These are phyloP conservation scores for Deakozyma indianensis DNA, from an alignment of 805 yeast genomes.

Conservation along the genomic window DNA sequence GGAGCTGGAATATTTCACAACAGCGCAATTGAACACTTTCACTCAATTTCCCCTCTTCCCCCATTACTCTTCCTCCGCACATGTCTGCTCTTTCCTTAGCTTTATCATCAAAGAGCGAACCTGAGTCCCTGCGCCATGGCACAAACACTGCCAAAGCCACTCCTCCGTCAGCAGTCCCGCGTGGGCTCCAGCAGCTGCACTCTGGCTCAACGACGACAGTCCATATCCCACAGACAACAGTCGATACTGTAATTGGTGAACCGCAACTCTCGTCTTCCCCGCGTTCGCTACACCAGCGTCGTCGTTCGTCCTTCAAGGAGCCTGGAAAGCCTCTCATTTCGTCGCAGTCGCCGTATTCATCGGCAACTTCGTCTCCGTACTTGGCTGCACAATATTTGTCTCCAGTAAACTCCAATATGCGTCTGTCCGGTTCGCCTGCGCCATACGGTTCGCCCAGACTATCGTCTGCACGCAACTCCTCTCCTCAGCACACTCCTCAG, in stretches of 20 bases:
- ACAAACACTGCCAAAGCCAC: background rate
- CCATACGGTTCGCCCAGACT: background rate
- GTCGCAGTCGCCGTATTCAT: background rate
- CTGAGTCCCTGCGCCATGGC: background rate
- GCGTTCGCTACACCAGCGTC: background rate
- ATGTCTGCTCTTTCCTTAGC: background rate
- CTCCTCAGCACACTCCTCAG: background rate
- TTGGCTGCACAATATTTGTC: background rate
- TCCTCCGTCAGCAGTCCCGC: background rate
- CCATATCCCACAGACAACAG: background rate
- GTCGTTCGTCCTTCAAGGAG: slow-evolving; percentile 1
- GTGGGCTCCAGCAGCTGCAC: background rate
- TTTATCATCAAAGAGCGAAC: background rate
- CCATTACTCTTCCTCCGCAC: background rate
- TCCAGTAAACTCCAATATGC: background rate
- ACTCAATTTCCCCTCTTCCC: background rate
- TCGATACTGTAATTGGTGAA: background rate
- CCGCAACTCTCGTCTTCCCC: background rate
- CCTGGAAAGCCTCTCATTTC: slow-evolving; percentile 1
- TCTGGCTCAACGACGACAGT: background rate
- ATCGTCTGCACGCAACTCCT: background rate
- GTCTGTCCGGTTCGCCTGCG: background rate
- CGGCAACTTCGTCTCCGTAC: background rate
- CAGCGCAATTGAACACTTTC: background rate
- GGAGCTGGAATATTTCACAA: too few species aligned